Evolutionary conservation across 352 stramenopile genomes (phyloP).

Genomic region (Globisporangium apiculatum): DNA sequence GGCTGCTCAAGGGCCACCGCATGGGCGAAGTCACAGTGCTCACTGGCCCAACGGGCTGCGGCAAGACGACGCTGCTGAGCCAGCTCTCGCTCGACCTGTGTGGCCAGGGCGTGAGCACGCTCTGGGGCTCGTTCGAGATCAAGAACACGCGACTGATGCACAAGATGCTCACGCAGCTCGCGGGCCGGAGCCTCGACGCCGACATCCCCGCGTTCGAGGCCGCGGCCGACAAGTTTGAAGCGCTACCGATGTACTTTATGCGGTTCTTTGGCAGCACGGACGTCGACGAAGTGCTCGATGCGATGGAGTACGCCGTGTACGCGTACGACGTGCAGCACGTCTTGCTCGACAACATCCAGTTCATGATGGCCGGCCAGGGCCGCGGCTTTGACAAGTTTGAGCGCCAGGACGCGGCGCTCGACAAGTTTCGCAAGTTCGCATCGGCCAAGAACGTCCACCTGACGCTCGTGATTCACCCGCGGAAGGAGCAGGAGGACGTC

Average conservation of each 20-base stretch:
- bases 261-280: conserved; percentile 97
- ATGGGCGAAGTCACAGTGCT: conserved; percentile 98
- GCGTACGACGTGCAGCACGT: conserved; percentile 98
- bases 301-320: conserved; percentile 98
- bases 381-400: conserved; percentile 87
- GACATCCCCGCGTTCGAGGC: conserved; percentile 76
- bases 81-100: conserved; percentile 88
- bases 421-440: conserved; percentile 96
- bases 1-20: conserved; percentile 95
- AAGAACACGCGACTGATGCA: conserved; percentile 96
- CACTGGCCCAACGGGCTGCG: conserved; percentile 95
- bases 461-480: conserved; percentile 97
- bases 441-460: conserved; percentile 98
- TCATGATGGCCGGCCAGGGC: conserved; percentile 95
- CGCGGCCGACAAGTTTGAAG: conserved; percentile 88
- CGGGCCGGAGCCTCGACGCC: conserved; percentile 52
- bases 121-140: conserved; percentile 99
- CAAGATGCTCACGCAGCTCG: conserved; percentile 97
- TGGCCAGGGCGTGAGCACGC: conserved; percentile 94
- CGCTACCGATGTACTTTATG: conserved; percentile 97
- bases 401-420: conserved; percentile 91
- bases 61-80: conserved; percentile 93
- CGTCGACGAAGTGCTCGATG: conserved; percentile 94
- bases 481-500: conserved; percentile 95
- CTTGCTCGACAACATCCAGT: conserved; percentile 99